Conservation (phyloP, 1,284 basidiomycete genomes). For the Rhodofomes roseus region DNA sequence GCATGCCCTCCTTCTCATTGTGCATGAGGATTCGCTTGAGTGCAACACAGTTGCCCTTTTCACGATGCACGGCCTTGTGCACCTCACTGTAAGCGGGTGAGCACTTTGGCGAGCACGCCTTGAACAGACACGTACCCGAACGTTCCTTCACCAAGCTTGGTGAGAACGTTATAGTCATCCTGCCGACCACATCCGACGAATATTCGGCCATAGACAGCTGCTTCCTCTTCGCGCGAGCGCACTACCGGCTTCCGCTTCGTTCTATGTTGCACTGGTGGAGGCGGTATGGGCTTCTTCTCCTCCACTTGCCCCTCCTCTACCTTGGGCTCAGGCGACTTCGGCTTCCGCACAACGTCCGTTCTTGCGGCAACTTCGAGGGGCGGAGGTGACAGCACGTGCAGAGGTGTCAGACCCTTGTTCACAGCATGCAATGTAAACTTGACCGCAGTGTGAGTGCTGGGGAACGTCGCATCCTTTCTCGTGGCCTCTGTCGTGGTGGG, state of each 20-base stretch:
- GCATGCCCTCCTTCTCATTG: conserved; percentile 94
- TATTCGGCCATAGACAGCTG: conserved; percentile 55
- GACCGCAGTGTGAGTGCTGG: conserved; percentile 31
- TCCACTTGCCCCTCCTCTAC: conserved; percentile 4
- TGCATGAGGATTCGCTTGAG: conserved; percentile 96
- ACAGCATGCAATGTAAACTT: conserved; percentile 28
- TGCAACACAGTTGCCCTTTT: conserved; percentile 70
- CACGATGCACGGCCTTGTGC: conserved; percentile 75
- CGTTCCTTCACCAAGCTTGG: conserved; percentile 91
- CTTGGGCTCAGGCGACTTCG: conserved; percentile 1
- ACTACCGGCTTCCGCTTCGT: conserved; percentile 33
- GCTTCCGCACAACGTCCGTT: conserved; percentile 9
- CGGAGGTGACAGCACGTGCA: conserved; percentile 40
- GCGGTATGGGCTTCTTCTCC: conserved; percentile 2
- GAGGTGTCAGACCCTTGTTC: conserved; percentile 43
- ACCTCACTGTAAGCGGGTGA: conserved; percentile 61
- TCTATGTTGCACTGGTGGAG: conserved; percentile 9
- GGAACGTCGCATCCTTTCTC: conserved; percentile 31
- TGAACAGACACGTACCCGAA: conserved; percentile 76
- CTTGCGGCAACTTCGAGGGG: conserved; percentile 25
- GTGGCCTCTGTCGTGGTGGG: conserved; percentile 2
- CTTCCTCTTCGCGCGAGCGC: conserved; percentile 66
- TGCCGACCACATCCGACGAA: conserved; percentile 80
- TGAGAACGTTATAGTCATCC: conserved; percentile 75
- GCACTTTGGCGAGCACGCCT: not conserved